Conservation (phyloP, 495 filamentous ascomycete genomes). For the Glonium stellatum region DNA sequence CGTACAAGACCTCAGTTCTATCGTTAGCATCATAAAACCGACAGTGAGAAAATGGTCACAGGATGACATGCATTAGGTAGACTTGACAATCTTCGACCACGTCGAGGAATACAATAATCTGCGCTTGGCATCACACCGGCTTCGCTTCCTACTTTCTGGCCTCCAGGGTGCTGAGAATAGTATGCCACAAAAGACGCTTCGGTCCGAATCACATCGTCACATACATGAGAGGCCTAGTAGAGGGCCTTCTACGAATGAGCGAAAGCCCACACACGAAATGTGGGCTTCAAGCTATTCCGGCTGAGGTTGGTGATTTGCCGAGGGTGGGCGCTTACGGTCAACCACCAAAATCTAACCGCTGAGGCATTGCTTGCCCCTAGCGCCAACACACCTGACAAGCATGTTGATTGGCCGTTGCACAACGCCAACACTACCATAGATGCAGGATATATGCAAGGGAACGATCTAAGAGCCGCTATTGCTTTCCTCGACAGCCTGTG, state of each 20-base stretch:
- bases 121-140: neutral
- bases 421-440: conserved; percentile 14
- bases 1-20: too few relatives aligned
- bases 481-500: conserved; percentile 8
- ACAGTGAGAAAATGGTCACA: too few relatives aligned
- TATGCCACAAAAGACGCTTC: conserved; percentile 17
- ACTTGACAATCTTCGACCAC: too few relatives aligned
- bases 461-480: conserved; percentile 28
- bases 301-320: conserved; percentile 7
- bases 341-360: conserved; percentile 30
- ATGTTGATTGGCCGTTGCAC: conserved; percentile 21
- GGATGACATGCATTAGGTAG: too few relatives aligned
- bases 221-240: conserved; percentile 23
- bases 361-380: conserved; percentile 17
- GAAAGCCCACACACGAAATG: neutral
- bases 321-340: conserved; percentile 27
- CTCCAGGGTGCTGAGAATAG: conserved; percentile 15
- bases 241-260: conserved; percentile 18
- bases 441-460: conserved; percentile 20
- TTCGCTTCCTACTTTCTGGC: neutral
- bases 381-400: conserved; percentile 22
- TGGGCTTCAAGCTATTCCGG: neutral
- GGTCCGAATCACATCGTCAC: conserved; percentile 28
- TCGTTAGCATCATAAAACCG: too few relatives aligned
- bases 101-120: too few relatives aligned